phyloP scores from a whole-genome alignment of 2,329 filamentous ascomycete species.

The Fusarium devonianum region DNA sequence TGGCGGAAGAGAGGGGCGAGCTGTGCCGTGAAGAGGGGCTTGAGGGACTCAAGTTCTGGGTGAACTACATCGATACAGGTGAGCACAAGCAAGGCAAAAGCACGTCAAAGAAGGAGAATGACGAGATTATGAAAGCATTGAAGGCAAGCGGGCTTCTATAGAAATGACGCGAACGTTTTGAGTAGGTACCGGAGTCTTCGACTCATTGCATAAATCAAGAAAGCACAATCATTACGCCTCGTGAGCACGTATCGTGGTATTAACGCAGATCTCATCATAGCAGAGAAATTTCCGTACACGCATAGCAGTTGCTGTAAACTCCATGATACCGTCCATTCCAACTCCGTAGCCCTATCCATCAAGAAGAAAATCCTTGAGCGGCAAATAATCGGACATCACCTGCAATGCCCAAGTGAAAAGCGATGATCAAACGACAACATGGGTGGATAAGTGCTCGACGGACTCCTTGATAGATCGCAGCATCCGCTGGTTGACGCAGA shows the following conservation, averaged over 20 bases:
- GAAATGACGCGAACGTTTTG: conserved; percentile 8
- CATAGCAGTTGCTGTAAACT: conserved; percentile 10
- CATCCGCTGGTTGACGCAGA: conserved; percentile 68
- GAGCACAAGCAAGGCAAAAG: conserved; percentile 45
- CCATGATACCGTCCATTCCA: conserved; percentile 15
- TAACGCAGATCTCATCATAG: background rate
- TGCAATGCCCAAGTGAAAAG: background rate
- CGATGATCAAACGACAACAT: conserved; percentile 59
- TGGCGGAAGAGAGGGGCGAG: conserved; percentile 91
- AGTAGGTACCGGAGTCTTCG: conserved; percentile 10
- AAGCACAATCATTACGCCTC: background rate
- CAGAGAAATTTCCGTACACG: conserved; percentile 3
- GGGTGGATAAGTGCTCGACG: conserved; percentile 68
- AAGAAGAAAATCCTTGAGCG: no score
- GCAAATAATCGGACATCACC: no score
- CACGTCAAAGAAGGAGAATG: conserved; percentile 46
- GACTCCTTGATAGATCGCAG: conserved; percentile 67
- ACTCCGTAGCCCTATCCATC: conserved; percentile 20
- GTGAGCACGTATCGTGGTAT: conserved; percentile 1
- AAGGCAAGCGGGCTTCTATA: conserved; percentile 49
- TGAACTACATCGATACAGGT: conserved; percentile 70
- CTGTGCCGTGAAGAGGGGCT: conserved; percentile 91
- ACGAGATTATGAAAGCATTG: conserved; percentile 54
- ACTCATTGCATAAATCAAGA: conserved; percentile 1
- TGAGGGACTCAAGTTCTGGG: conserved; percentile 92